Base-by-base conservation (phyloP, 331 rosid species). In the Acacia concinna region DNA sequence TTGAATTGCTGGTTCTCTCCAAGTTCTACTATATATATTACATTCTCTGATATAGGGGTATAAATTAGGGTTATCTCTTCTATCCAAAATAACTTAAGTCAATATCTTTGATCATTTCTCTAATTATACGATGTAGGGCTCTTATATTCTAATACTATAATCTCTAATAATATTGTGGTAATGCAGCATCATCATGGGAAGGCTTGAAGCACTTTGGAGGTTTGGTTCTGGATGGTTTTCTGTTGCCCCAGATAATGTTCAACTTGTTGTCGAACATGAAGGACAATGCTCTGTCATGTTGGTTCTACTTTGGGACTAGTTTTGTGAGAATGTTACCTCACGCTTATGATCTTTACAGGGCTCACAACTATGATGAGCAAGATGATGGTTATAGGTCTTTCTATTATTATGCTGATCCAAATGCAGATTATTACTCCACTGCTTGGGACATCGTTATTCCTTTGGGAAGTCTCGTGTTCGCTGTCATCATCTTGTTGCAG, bases 291-390 rank as follows among this genome's bases (percentile, higher is more conserved):
- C 83, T 87, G 30, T 79, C 91, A 41, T 18, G n/a, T 35, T 54
- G 68, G 34, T 91, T 89, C 44, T 89, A 81, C 78, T 34, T 82
- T 13, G 93, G 96, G 82, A 91, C 84, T n/a, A 89, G 88, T 62
- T 65, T 82, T 34, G 88, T 85, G 23, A 76, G 85, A 20, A 37
- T 75, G 17, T 15, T 87, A 23, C 87, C 91, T 10, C 90, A 82
- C 68, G 90, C 84, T 12, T 91, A 83, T 74, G 89, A 79, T 84
- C 86, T 91, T 37, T 87, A 80, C 75, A 65, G 77, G 77, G 74
- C 80, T 84, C 86, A 78, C 38, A 68, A 12, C 5, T 80, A 64
- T 46, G 68, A 8, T 38, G 68, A 34, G 0, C 52, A 76, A 14
- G 14, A 18, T 49, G 21, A 49, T 4, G 18, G 66, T 11, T 34